Evolutionary conservation across 148 eudicot genomes (phyloP).

Genomic region (Cornus florida): DNA sequence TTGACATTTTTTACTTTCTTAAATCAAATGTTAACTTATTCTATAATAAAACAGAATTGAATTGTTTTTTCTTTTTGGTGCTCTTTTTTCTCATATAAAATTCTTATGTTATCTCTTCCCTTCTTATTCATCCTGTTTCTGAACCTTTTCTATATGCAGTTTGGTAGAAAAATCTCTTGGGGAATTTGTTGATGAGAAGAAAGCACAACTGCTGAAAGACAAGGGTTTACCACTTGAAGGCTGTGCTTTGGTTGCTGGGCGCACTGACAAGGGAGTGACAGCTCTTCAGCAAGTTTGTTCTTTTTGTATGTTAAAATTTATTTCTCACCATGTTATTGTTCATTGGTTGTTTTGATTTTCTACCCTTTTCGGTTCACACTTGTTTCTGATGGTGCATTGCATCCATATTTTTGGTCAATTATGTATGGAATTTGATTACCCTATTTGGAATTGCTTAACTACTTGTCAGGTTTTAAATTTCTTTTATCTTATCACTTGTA

Average conservation of each 20-base stretch:
- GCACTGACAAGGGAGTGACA: constrained; percentile 96
- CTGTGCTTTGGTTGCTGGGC: constrained; percentile 76
- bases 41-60: not conserved
- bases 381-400: not conserved
- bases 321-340: not conserved
- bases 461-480: not conserved
- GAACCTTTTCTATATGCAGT: constrained; percentile 35
- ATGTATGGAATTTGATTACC: not conserved
- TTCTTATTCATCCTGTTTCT: constrained; percentile 11
- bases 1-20: not conserved
- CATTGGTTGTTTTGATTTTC: not conserved
- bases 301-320: constrained; percentile 59
- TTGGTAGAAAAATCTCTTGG: constrained; percentile 74
- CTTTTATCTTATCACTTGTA: not conserved
- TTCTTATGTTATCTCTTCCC: not conserved
- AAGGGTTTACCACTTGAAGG: constrained; percentile 86
- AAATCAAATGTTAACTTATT: not conserved
- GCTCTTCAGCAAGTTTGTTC: constrained; percentile 93
- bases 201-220: constrained; percentile 61
- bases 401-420: not conserved
- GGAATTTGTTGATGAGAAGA: constrained; percentile 81
- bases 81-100: not conserved
- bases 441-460: not conserved
- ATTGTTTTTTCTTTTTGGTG: not conserved
- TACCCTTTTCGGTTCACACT: not conserved